Conservation (phyloP, 2,329 filamentous ascomycete species). For the Coniochaeta prunicola region DNA sequence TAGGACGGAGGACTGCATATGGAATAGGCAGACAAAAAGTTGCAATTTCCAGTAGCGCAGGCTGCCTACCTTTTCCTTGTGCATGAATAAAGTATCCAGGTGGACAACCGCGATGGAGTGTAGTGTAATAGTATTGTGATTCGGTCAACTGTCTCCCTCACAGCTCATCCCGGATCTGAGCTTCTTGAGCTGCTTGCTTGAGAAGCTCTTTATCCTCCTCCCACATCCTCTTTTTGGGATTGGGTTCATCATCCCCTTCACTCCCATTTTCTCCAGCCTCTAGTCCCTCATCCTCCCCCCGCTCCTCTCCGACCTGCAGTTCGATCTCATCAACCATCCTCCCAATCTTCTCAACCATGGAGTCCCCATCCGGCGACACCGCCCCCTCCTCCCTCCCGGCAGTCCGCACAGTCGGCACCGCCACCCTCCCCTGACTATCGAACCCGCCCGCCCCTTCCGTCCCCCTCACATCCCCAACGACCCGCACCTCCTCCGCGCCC, state of each 20-base stretch:
- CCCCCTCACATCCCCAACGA: constrained; percentile 17
- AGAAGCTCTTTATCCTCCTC: constrained; percentile 31
- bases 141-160: constrained; percentile 4
- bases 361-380: constrained; percentile 22
- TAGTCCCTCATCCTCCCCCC: constrained; percentile 10
- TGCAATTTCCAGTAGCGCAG: too few relatives aligned
- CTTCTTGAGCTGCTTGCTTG: constrained; percentile 8
- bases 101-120: too few relatives aligned
- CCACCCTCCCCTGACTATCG: constrained; percentile 31
- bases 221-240: constrained; percentile 57
- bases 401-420: constrained; percentile 43
- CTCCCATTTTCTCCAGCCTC: constrained; percentile 13
- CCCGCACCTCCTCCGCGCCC: constrained; percentile 18
- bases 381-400: constrained; percentile 17
- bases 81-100: too few relatives aligned
- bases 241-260: constrained; percentile 28
- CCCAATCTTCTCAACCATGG: constrained; percentile 45
- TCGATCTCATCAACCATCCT: constrained; percentile 28
- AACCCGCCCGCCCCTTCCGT: constrained; percentile 12
- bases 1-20: too few relatives aligned
- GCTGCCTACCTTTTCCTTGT: too few relatives aligned
- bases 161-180: constrained; percentile 18
- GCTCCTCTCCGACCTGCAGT: constrained; percentile 17
- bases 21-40: too few relatives aligned
- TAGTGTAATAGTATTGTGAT: too few relatives aligned